Percentiles rank a stretch among this genome's conserved stretches.
phyloP scores from a whole-genome alignment of 2,329 filamentous ascomycete genomes.

The Fusarium sp. region DNA sequence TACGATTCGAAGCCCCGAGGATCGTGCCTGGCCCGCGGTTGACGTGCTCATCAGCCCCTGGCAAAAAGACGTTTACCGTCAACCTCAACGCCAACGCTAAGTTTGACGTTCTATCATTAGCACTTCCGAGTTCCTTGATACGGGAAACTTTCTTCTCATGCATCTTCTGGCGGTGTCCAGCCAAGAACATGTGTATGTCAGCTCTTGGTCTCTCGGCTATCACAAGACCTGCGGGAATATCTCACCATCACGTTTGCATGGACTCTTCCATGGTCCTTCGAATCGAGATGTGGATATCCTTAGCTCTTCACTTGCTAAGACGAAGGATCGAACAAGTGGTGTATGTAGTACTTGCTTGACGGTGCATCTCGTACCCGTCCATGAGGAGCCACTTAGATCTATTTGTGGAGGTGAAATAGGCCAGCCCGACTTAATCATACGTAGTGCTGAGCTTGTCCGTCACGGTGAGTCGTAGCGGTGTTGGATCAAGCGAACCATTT shows the following conservation, averaged over 20 bases:
- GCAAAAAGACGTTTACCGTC: slow-evolving; percentile 21
- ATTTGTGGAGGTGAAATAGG: slow-evolving; percentile 27
- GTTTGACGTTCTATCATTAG: background rate
- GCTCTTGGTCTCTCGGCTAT: slow-evolving; percentile 3
- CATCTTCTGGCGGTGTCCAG: slow-evolving; percentile 11
- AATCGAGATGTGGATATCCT: slow-evolving; percentile 25
- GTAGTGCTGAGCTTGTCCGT: slow-evolving; percentile 18
- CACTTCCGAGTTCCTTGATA: slow-evolving; percentile 4
- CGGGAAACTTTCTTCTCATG: background rate
- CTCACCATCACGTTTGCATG: slow-evolving; percentile 6
- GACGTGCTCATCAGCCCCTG: slow-evolving; percentile 29
- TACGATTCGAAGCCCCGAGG: background rate
- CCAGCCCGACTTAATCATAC: slow-evolving; percentile 19
- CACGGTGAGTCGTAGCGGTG: slow-evolving; percentile 17
- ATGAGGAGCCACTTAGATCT: slow-evolving; percentile 3
- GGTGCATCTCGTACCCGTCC: background rate
- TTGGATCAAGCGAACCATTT: slow-evolving; percentile 38
- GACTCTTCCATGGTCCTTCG: slow-evolving; percentile 19
- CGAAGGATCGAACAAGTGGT: background rate
- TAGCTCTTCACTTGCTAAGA: slow-evolving; percentile 5
- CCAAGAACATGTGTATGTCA: slow-evolving; percentile 20
- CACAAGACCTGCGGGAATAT: slow-evolving; percentile 5
- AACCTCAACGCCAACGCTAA: slow-evolving; percentile 32
- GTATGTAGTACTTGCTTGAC: slow-evolving; percentile 28
- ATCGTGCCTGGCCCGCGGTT: slow-evolving; percentile 11